phyloP scores from a whole-genome alignment of 495 filamentous ascomycete species.

The Aspergillus biplanus region DNA sequence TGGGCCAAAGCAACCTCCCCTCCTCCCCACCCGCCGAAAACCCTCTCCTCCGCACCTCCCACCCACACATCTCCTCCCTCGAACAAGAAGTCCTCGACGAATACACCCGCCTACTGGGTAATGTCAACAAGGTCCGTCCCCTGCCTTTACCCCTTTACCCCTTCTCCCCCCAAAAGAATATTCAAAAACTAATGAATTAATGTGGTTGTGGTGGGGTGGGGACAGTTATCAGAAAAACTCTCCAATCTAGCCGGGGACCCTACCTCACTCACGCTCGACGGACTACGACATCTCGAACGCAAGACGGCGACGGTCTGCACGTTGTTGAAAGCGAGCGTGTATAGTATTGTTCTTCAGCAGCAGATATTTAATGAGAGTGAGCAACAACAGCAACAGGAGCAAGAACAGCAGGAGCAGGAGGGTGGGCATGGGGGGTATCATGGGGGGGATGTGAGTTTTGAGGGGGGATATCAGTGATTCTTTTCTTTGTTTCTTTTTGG shows the following conservation, averaged over 20 bases:
- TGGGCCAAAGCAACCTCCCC: conserved; percentile 8
- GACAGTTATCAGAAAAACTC: conserved; percentile 45
- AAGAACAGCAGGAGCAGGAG: conserved; percentile 32
- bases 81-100: conserved; percentile 96
- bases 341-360: conserved; percentile 97
- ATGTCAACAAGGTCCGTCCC: conserved; percentile 79
- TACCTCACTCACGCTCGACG: conserved; percentile 58
- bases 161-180: not conserved
- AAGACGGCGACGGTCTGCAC: conserved; percentile 96
- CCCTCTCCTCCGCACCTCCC: conserved; percentile 44
- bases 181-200: not conserved
- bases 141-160: not conserved
- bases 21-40: conserved; percentile 28
- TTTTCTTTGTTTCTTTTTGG: conserved; percentile 8
- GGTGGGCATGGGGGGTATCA: conserved; percentile 29
- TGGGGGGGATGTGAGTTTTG: conserved; percentile 42
- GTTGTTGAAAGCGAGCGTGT: conserved; percentile 94
- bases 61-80: conserved; percentile 61
- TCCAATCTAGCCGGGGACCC: conserved; percentile 38
- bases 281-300: conserved; percentile 83
- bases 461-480: conserved; percentile 27
- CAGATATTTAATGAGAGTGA: conserved; percentile 74
- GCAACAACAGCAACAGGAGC: conserved; percentile 40
- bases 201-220: not conserved
- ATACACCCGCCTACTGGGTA: conserved; percentile 82